phyloP scores from a whole-genome alignment of 2,329 filamentous ascomycete species.

The Neoascochyta sp. region DNA sequence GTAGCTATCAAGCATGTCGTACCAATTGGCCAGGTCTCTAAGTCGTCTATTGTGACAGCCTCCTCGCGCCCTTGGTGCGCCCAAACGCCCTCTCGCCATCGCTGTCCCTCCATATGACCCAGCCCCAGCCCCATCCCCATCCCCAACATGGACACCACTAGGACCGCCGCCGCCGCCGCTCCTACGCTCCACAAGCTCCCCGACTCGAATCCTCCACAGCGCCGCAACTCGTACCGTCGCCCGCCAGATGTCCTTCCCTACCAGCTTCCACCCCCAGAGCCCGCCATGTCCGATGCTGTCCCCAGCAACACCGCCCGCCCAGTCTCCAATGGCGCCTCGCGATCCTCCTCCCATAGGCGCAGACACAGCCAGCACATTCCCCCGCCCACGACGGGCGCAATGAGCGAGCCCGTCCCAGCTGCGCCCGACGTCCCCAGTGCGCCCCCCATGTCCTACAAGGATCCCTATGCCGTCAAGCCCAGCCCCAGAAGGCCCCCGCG shows the following conservation, averaged over 20 bases:
- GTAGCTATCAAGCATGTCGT: constrained; percentile 19
- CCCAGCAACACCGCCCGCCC: constrained; percentile 29
- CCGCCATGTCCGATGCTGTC: constrained; percentile 15
- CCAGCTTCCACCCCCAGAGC: constrained; percentile 11
- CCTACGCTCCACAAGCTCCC: constrained; percentile 21
- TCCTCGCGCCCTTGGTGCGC: constrained; percentile 12
- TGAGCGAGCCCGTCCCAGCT: constrained; percentile 32
- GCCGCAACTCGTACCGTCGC: constrained; percentile 32
- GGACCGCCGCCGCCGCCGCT: constrained; percentile 13
- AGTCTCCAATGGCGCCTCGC: constrained; percentile 22
- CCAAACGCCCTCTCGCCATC: constrained; percentile 7
- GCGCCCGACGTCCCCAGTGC: constrained; percentile 61
- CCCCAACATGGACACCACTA: constrained; percentile 30
- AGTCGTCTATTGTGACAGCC: constrained; percentile 18
- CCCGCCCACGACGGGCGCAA: constrained; percentile 20
- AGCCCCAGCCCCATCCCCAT: constrained; percentile 16
- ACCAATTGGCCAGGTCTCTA: constrained; percentile 11
- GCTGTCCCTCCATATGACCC: too few species aligned
- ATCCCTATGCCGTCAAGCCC: constrained; percentile 36
- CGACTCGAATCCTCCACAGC: constrained; percentile 29
- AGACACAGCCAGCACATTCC: constrained; percentile 33
- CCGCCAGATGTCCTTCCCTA: constrained; percentile 28
- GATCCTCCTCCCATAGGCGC: constrained; percentile 26
- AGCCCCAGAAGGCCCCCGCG: constrained; percentile 23
- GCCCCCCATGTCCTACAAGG: constrained; percentile 43